Evolutionary conservation across 768 basidiomycete species (phyloP).

Genomic region (Agaricus sinodeliciosus): DNA sequence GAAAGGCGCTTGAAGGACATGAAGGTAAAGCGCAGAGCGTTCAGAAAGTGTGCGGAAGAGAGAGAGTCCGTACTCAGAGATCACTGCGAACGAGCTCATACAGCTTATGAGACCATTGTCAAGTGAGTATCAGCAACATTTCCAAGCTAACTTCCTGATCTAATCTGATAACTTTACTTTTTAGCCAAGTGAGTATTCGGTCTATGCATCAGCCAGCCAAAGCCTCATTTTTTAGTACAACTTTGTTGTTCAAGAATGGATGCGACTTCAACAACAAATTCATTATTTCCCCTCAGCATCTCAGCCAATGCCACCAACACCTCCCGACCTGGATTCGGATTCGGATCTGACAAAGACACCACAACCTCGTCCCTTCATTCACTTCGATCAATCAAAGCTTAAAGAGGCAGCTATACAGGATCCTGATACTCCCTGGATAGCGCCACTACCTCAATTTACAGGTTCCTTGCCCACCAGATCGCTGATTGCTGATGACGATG

Average conservation of each 20-base stretch:
- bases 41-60: constrained; percentile 40
- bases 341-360: constrained; percentile 8
- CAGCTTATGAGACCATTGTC: constrained; percentile 32
- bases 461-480: constrained; percentile 29
- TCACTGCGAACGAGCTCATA: constrained; percentile 40
- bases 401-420: constrained; percentile 26
- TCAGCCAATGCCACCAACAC: constrained; percentile 9
- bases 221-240: constrained; percentile 22
- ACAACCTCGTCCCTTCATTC: constrained; percentile 14
- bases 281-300: constrained; percentile 13
- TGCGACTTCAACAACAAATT: constrained; percentile 22
- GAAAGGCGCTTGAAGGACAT: constrained; percentile 33
- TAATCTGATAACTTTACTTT: constrained; percentile 9
- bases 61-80: constrained; percentile 47
- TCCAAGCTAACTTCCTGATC: constrained; percentile 2
- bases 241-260: constrained; percentile 25
- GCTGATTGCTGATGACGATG: constrained; percentile 22
- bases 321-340: constrained; percentile 6
- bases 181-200: constrained; percentile 25
- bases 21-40: constrained; percentile 25
- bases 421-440: constrained; percentile 29
- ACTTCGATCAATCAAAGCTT: constrained; percentile 28
- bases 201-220: background rate
- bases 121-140: constrained; percentile 27
- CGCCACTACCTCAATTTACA: constrained; percentile 38